Evolutionary conservation across 768 basidiomycete genomes (phyloP).

Genomic region (Suillus spraguei): DNA sequence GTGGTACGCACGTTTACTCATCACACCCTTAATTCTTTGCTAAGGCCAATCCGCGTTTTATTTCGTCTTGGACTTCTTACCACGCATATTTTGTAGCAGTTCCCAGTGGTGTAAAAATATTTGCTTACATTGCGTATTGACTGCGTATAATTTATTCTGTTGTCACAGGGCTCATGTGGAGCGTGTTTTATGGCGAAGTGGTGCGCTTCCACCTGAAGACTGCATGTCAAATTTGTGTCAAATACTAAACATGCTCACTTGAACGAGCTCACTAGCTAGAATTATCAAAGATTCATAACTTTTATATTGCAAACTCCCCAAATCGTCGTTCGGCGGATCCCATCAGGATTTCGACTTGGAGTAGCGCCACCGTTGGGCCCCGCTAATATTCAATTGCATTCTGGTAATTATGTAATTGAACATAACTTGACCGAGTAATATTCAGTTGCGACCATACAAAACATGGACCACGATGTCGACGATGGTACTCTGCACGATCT

Average conservation of each 20-base stretch:
- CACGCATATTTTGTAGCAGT: background rate
- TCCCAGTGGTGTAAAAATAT: background rate
- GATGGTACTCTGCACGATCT: background rate
- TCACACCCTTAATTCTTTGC: background rate
- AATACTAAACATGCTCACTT: background rate
- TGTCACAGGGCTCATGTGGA: background rate
- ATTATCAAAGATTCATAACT: background rate
- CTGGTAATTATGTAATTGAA: background rate
- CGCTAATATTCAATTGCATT: background rate
- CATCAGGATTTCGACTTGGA: background rate
- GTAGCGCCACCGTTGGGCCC: background rate
- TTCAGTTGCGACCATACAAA: background rate
- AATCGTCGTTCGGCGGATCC: background rate
- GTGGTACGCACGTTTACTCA: background rate
- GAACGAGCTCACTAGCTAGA: background rate
- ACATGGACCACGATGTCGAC: constrained; percentile 2
- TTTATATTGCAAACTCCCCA: background rate
- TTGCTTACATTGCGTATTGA: background rate
- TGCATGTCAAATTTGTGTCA: no score
- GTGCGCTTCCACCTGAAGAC: background rate
- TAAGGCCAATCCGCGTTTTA: background rate
- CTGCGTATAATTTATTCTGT: background rate
- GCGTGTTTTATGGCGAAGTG: background rate
- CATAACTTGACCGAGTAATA: background rate
- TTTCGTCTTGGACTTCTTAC: background rate